Evolutionary conservation across 1,284 basidiomycete genomes (phyloP), one percentile per base, ranked within the genome.

Genomic region (Coniferiporia sulphurascens): DNA sequence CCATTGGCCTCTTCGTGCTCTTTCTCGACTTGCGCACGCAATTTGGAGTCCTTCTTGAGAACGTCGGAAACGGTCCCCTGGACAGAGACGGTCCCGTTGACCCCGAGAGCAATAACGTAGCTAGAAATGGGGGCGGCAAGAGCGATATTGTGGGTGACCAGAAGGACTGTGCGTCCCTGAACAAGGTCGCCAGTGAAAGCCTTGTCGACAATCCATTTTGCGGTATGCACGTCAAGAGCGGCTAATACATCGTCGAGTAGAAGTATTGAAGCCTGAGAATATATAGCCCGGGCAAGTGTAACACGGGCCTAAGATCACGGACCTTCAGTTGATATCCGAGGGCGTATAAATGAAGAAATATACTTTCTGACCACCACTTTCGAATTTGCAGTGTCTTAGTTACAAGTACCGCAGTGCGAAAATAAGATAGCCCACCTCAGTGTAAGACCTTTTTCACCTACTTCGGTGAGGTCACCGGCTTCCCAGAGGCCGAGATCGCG

Each of bases 401-500:
- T 48, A 7, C 62, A 52, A 55, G 17, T 38, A 43, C n/a, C 3
- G n/a, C 3, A 43, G 5, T 17, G 19, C 21, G 27, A 27, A 48
- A 70, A 19, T 35, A 27, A 27, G 34, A 13, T 38, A 17, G 22
- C 55, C 15, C 34, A 66, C 66, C 69, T 67, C 7, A 71, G 61
- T 6, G 70, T 72, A 9, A 71, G 52, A 8, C 69, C 69, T 58
- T 70, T 70, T 55, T 70, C 69, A 2, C 69, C 69, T 50, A 71
- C 66, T 56, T 79, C 78, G 0, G 78, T 80, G 53, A 68, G 38
- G 63, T 80, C 78, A 2, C 88, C 87, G 48, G 87, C 87, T 48
- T 87, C 83, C 64, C 89, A 87, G 17, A 89, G 67, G 27, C 74
- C 75, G 4, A 90, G 71, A 65, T 91, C 88, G 3, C 77, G 78